A percentile compares a stretch with the other conserved stretches of the same genome.
phyloP scores from a whole-genome alignment of 495 filamentous ascomycete species.

The Echria macrotheca region DNA sequence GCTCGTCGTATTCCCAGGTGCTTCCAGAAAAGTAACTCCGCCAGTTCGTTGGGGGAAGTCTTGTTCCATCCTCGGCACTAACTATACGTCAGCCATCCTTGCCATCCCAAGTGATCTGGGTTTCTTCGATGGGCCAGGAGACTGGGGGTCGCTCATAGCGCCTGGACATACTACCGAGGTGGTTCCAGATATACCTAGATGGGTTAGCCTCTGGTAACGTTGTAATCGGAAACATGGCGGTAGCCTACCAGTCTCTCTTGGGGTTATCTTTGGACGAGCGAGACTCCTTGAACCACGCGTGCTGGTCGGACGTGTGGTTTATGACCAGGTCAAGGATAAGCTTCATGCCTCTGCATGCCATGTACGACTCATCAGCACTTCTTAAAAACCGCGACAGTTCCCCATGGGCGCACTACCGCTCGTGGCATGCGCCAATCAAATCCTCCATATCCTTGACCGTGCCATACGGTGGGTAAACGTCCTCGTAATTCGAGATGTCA shows the following conservation, averaged over 20 bases:
- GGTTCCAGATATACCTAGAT: slow-evolving; percentile 61
- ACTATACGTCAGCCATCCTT: too few species aligned
- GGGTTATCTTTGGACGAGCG: slow-evolving; percentile 53
- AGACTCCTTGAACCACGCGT: slow-evolving; percentile 69
- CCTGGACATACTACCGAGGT: too few species aligned
- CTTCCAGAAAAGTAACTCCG: slow-evolving; percentile 48
- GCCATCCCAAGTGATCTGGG: too few species aligned
- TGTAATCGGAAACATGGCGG: too few species aligned
- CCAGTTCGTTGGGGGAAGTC: slow-evolving; percentile 69
- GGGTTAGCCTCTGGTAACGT: slow-evolving; percentile 2
- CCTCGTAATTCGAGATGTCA: slow-evolving; percentile 64
- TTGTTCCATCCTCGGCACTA: slow-evolving; percentile 52
- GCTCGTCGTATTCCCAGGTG: slow-evolving; percentile 62
- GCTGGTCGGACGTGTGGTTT: slow-evolving; percentile 76
- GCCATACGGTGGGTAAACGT: slow-evolving; percentile 56
- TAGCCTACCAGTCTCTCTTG: slow-evolving; percentile 54
- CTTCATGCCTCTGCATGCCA: slow-evolving; percentile 53
- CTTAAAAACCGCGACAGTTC: slow-evolving; percentile 25
- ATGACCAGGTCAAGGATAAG: slow-evolving; percentile 69
- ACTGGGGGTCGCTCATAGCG: too few species aligned
- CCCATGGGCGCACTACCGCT: slow-evolving; percentile 26
- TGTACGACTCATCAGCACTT: not conserved
- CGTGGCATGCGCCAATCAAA: slow-evolving; percentile 51
- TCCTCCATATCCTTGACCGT: slow-evolving; percentile 62
- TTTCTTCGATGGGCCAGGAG: too few species aligned